These are phyloP conservation scores for Lentinula aciculospora DNA, from an alignment of 768 basidiomycete genomes.

Conservation along the genomic window DNA sequence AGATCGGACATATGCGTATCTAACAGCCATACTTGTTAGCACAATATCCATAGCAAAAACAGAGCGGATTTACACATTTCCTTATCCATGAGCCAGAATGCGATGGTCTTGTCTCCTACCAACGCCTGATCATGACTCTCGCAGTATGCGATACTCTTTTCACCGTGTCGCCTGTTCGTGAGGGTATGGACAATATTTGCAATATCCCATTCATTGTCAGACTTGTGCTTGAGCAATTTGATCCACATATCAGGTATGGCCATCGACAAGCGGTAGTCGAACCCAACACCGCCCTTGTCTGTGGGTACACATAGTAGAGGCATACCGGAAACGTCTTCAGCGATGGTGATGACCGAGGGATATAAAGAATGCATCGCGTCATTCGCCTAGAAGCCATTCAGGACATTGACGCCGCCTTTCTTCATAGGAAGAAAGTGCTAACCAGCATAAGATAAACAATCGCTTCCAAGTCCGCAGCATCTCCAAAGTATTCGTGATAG, in stretches of 20 bases:
- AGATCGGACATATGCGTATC: constrained; percentile 13
- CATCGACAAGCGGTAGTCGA: constrained; percentile 98
- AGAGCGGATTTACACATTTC: constrained; percentile 82
- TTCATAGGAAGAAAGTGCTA: constrained; percentile 17
- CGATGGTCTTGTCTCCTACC: constrained; percentile 97
- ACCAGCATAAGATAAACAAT: constrained; percentile 98
- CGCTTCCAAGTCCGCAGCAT: constrained; percentile 77
- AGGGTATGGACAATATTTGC: constrained; percentile 83
- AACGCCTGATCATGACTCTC: constrained; percentile 98
- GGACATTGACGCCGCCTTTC: neutral
- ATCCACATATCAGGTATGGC: constrained; percentile 99
- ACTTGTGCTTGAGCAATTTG: constrained; percentile 90
- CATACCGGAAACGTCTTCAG: constrained; percentile 99
- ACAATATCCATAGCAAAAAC: neutral
- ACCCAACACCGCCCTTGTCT: constrained; percentile 83
- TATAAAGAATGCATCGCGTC: constrained; percentile 80
- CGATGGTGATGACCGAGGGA: constrained; percentile 83
- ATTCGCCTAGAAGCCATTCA: constrained; percentile 66
- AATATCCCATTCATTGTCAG: constrained; percentile 86
- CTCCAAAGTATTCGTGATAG: constrained; percentile 97
- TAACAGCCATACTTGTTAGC: constrained; percentile 3
- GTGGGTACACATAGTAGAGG: constrained; percentile 85
- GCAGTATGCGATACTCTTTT: constrained; percentile 89
- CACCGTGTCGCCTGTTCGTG: constrained; percentile 82
- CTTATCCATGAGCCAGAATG: constrained; percentile 99